Base-by-base conservation (phyloP, 2,329 filamentous ascomycete genomes). In the Cytospora leucostoma region DNA sequence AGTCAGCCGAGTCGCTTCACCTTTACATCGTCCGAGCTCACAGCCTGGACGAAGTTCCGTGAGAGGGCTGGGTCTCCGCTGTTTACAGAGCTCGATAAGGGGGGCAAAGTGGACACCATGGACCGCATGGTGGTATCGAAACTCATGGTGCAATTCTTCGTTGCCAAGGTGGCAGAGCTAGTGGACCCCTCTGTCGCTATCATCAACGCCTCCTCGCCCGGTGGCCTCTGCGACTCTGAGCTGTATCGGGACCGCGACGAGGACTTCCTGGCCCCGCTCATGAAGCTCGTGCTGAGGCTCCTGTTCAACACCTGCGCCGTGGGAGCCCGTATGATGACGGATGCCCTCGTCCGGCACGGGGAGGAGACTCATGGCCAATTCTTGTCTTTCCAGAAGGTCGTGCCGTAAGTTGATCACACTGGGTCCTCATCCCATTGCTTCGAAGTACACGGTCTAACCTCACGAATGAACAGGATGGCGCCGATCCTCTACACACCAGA, bases 61-160 rank as follows among this genome's bases (percentile, higher is more conserved):
- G 63, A 69, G 37, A 65, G 44, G 35, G 6, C 66, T 17, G 19
- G 32, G 17, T 21, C 17, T 11, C 55, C 55, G 10, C 6, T 57
- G n/a, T 38, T 57, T 19, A 21, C 38, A 7, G 37, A n/a, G 10
- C 32, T 57, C 8, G 55, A 47, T 13, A 40, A 27, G 35, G 8
- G 32, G 38, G 19, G 12, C 61, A 53, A 5, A 5, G 67, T 67
- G 4, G 59, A 68, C 15, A 35, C 56, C 17, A 34, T 53, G 17
- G 66, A 70, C 33, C 64, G 66, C 19, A 68, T 70, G 33, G 52
- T 55, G 11, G 67, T 63, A 0, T 70, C 71, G 3, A 75, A 75
- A 60, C 66, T 71, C 0, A 67, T 76, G 1, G 68, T 66, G 17
- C 70, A 72, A 47, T 64, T 75, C 8, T 75, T 73, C 62, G 11